A percentile compares a stretch with the other conserved stretches of the same genome.
These are phyloP conservation scores for Oryza punctata DNA, from an alignment of 176 grass and related monocot genomes.

Conservation along the genomic window DNA sequence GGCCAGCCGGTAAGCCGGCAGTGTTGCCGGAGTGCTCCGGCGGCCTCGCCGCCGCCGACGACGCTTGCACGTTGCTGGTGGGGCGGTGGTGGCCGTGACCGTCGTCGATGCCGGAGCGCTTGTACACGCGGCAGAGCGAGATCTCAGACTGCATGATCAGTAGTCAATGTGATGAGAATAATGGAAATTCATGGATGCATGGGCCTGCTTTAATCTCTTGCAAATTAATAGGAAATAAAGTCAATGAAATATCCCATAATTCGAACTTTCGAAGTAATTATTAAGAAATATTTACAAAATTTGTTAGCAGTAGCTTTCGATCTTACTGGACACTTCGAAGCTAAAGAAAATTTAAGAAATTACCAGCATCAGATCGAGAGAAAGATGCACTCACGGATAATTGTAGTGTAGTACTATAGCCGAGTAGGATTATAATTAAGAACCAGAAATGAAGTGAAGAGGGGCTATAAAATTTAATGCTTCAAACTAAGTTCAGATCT, in stretches of 20 bases:
- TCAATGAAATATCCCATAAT: background rate
- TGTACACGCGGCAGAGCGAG: constrained; percentile 92
- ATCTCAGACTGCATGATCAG: constrained; percentile 71
- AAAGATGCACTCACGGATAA: background rate
- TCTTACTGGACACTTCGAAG: background rate
- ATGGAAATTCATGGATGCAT: too few species aligned
- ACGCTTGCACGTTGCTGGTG: constrained; percentile 29
- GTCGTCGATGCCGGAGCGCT: constrained; percentile 87
- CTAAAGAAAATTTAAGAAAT: background rate
- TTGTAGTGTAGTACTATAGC: background rate
- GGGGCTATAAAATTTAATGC: background rate
- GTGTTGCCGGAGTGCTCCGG: constrained; percentile 33
- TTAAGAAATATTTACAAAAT: background rate
- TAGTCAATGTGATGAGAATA: constrained; percentile 7
- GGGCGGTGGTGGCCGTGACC: constrained; percentile 38
- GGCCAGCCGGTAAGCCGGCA: background rate
- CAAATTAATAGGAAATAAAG: background rate
- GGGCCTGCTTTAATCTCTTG: background rate
- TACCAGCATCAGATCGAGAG: background rate
- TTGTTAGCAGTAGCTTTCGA: background rate
- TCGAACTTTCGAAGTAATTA: background rate
- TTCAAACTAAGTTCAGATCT: constrained; percentile 35
- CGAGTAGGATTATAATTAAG: background rate
- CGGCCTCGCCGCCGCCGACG: constrained; percentile 33
- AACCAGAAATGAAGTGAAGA: background rate